Evolutionary conservation across 2,329 filamentous ascomycete species (phyloP).

Genomic region (Fusarium dimerum): DNA sequence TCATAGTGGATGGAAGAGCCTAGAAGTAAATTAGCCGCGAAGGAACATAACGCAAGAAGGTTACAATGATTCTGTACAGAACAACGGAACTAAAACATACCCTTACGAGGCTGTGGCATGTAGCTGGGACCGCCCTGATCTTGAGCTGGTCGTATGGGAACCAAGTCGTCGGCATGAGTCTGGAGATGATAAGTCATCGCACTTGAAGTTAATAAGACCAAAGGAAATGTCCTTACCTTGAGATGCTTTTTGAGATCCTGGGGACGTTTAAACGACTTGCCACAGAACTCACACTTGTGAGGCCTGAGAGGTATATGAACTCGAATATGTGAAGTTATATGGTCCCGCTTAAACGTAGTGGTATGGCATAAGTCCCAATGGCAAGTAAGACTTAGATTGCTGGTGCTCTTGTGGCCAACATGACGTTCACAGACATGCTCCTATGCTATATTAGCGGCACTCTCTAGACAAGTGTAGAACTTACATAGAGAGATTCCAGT

Average conservation of each 20-base stretch:
- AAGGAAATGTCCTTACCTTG: constrained; percentile 57
- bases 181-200: constrained; percentile 30
- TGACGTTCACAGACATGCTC: constrained; percentile 98
- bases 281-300: constrained; percentile 98
- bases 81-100: constrained; percentile 40
- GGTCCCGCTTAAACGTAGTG: constrained; percentile 96
- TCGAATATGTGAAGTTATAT: constrained; percentile 98
- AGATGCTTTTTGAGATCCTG: constrained; percentile 99
- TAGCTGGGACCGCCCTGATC: constrained; percentile 59
- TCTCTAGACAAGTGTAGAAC: constrained; percentile 24
- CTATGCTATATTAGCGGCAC: constrained; percentile 47
- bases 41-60: constrained; percentile 29
- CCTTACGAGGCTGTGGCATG: constrained; percentile 53
- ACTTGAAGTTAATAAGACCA: not conserved
- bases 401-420: constrained; percentile 98
- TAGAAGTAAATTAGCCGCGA: constrained; percentile 47
- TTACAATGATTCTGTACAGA: constrained; percentile 5
- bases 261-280: constrained; percentile 98
- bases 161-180: constrained; percentile 95
- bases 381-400: constrained; percentile 96
- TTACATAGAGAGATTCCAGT: constrained; percentile 62
- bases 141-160: constrained; percentile 57
- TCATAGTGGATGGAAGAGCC: constrained; percentile 63
- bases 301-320: constrained; percentile 98
- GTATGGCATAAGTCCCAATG: constrained; percentile 96